These are phyloP conservation scores for Nematocida ironsii DNA, from an alignment of 371 early-diverging fungal species.

Conservation along the genomic window DNA sequence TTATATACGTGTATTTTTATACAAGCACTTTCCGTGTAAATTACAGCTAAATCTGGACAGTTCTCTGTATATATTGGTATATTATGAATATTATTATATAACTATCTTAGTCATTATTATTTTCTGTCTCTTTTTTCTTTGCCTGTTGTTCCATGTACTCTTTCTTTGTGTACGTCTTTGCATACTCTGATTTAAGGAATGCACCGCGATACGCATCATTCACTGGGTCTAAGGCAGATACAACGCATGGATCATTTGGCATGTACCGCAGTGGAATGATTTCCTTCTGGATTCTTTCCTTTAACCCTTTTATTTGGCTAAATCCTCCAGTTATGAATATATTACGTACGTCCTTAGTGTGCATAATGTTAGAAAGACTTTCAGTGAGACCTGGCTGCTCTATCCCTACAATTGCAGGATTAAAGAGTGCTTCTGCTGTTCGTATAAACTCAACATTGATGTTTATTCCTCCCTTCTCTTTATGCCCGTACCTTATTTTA, in stretches of 20 bases:
- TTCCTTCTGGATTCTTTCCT: constrained; percentile 65
- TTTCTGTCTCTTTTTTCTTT: background rate
- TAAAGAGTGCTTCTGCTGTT: constrained; percentile 67
- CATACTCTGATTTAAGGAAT: constrained; percentile 43
- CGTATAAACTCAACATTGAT: constrained; percentile 66
- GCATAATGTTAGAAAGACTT: constrained; percentile 56
- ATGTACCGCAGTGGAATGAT: constrained; percentile 33
- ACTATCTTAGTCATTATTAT: background rate
- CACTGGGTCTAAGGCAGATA: constrained; percentile 59
- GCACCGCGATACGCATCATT: constrained; percentile 64
- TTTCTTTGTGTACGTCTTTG: constrained; percentile 58
- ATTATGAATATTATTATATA: background rate
- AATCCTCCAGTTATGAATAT: constrained; percentile 70
- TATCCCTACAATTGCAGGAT: constrained; percentile 66
- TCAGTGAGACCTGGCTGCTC: constrained; percentile 68
- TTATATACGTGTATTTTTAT: too few relatives aligned
- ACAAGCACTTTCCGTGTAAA: too few relatives aligned
- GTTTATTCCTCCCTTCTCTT: constrained; percentile 57
- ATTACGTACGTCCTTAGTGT: constrained; percentile 56
- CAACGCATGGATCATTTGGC: constrained; percentile 43
- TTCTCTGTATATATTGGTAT: background rate
- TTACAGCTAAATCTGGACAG: background rate
- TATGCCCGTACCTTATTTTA: constrained; percentile 60
- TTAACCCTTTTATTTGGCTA: constrained; percentile 63
- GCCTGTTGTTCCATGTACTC: constrained; percentile 39